Evolutionary conservation across 331 rosid species (phyloP).

Genomic region (Stylosanthes scabra): DNA sequence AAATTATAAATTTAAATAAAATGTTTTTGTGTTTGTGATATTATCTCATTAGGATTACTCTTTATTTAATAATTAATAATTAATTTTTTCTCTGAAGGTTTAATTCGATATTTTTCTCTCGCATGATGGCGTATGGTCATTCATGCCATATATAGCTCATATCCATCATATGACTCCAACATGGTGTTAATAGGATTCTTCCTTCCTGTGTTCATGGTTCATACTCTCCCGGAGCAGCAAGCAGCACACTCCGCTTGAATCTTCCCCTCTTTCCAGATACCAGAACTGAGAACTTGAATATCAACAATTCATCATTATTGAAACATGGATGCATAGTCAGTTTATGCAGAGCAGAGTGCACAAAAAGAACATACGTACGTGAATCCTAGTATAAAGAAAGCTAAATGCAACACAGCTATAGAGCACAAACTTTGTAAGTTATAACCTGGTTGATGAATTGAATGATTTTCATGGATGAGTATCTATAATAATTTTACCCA

Average conservation of each 20-base stretch:
- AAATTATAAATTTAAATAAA: too few relatives aligned
- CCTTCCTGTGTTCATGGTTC: neutral
- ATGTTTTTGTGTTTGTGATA: too few relatives aligned
- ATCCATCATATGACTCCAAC: neutral
- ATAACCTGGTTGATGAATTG: neutral
- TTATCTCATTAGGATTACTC: too few relatives aligned
- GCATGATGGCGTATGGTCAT: constrained; percentile 30
- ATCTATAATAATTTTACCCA: too few relatives aligned
- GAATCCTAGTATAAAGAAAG: neutral
- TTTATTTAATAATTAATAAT: too few relatives aligned
- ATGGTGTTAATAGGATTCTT: neutral
- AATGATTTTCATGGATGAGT: too few relatives aligned
- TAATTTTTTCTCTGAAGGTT: too few relatives aligned
- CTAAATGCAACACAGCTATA: neutral
- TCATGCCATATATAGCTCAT: constrained; percentile 1
- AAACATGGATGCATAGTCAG: neutral
- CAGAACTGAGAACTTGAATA: constrained; percentile 28
- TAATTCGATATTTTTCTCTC: constrained; percentile 6
- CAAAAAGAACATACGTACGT: neutral
- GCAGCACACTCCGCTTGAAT: constrained; percentile 16
- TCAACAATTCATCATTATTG: neutral
- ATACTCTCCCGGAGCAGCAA: neutral
- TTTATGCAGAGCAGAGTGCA: constrained; percentile 9
- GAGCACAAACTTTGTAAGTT: neutral
- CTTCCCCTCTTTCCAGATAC: neutral